These are phyloP conservation scores for Cyberlindnera subsufficiens DNA, from an alignment of 805 yeast species.

Conservation along the genomic window DNA sequence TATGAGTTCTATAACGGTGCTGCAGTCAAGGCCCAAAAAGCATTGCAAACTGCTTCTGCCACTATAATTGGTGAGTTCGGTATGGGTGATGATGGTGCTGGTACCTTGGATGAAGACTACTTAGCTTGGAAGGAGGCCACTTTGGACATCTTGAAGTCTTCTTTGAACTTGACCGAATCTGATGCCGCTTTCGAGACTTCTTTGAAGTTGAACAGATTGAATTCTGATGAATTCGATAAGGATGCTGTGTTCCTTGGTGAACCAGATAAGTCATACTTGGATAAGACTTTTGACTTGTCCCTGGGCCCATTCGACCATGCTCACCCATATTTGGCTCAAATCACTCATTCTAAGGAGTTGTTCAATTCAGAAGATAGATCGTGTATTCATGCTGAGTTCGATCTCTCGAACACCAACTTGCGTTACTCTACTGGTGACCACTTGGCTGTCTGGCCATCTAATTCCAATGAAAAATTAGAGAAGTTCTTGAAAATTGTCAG, in stretches of 20 bases:
- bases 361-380: slow-evolving; percentile 61
- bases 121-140: slow-evolving; percentile 85
- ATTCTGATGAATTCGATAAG: slow-evolving; percentile 30
- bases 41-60: slow-evolving; percentile 62
- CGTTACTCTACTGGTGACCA: slow-evolving; percentile 95
- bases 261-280: slow-evolving; percentile 42
- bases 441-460: slow-evolving; percentile 91
- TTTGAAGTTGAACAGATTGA: slow-evolving; percentile 35
- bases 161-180: slow-evolving; percentile 67
- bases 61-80: slow-evolving; percentile 71
- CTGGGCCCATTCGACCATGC: slow-evolving; percentile 74
- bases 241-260: slow-evolving; percentile 71
- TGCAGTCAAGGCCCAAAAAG: slow-evolving; percentile 53
- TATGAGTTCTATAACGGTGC: slow-evolving; percentile 88
- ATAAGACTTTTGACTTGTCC: slow-evolving; percentile 27
- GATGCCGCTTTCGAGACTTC: slow-evolving; percentile 78
- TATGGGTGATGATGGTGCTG: slow-evolving; percentile 92
- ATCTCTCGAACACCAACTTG: slow-evolving; percentile 65
- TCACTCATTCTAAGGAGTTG: slow-evolving; percentile 58
- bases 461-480: slow-evolving; percentile 69
- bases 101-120: slow-evolving; percentile 92
- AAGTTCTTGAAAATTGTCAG: slow-evolving; percentile 60
- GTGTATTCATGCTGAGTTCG: slow-evolving; percentile 89
- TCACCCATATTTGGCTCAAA: slow-evolving; percentile 78
- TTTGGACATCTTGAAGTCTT: slow-evolving; percentile 58